Base-by-base conservation (phyloP, 2,329 filamentous ascomycete genomes). In the Sporothrix globosa region DNA sequence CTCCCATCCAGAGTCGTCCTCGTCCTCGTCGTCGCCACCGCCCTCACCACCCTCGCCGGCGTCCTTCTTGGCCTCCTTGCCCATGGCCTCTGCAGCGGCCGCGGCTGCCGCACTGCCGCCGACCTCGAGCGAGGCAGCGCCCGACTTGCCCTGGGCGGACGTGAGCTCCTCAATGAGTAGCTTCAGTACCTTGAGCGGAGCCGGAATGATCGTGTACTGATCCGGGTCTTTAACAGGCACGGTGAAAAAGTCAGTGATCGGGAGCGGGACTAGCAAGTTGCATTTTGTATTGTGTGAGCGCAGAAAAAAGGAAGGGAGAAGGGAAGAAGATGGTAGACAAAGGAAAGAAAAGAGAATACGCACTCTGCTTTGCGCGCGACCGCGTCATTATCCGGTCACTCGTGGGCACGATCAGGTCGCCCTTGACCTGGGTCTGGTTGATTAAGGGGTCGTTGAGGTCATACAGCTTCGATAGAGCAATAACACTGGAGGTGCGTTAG, bases 131-230 rank as follows among this genome's bases (percentile, higher is more conserved):
- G 67, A 68, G n/a, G 67, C 67, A 65, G 82, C 82, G 63, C 69
- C 72, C 72, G 83, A 81, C n/a, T 82, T 81, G 30, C 92, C 92
- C 4, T 92, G 90, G 1, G 93, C 92, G 0, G 92, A 93, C 6
- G 92, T 84, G 3, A 99, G 87, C 81, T 99, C 96, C 77, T 97
- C 93, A 61, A 98, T 91, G 10, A 99, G 87, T 4, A 98, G 91
- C 83, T 99, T 99, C 80, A 98, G 83, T 72, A 99, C 97, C 83
- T 99, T 99, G 77, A 99, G 86, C 1, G 92, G 90, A 0, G 94
- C 94, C 0, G 94, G 88, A 71, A 99, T 89, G 72, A 92, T 88
- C 6, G 93, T 97, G 82, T 91, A 98, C 78, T 91, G 90, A 78
- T 97, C 94, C 19, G 96, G 96, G 78, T 95, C 90, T 92, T 77